These are phyloP conservation scores for Lyophyllum semitale DNA, from an alignment of 768 basidiomycete species.

Conservation along the genomic window DNA sequence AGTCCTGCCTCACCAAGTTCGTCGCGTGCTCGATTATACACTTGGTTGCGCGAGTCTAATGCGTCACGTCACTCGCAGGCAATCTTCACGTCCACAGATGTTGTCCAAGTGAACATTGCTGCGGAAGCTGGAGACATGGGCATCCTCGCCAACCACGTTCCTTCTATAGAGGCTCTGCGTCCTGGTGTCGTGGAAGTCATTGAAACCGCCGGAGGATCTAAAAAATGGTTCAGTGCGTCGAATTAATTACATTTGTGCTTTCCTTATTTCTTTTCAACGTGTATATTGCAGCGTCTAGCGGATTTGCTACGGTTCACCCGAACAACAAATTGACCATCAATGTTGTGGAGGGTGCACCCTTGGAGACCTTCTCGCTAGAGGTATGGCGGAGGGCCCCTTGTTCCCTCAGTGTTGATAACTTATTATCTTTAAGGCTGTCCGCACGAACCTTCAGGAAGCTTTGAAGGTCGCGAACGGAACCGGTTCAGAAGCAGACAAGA, in stretches of 20 bases:
- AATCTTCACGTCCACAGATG: conserved; percentile 88
- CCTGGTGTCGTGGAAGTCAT: conserved; percentile 95
- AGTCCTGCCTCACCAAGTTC: conserved; percentile 93
- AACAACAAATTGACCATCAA: conserved; percentile 97
- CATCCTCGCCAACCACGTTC: conserved; percentile 97
- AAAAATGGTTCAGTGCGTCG: conserved; percentile 96
- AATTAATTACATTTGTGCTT: background rate
- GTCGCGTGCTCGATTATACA: conserved; percentile 1
- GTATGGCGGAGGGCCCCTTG: conserved; percentile 44
- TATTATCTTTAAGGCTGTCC: conserved; percentile 68
- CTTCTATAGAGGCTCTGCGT: conserved; percentile 93
- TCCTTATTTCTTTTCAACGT: conserved; percentile 1
- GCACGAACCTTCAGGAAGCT: conserved; percentile 87
- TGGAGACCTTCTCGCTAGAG: conserved; percentile 90
- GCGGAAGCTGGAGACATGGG: conserved; percentile 98
- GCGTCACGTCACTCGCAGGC: conserved; percentile 51
- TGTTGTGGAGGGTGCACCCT: conserved; percentile 91
- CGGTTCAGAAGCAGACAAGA: conserved; percentile 91
- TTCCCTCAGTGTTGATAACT: background rate
- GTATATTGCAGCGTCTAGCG: conserved; percentile 74
- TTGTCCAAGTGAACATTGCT: conserved; percentile 93
- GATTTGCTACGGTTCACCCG: conserved; percentile 97
- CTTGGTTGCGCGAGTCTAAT: background rate
- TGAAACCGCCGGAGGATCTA: conserved; percentile 71
- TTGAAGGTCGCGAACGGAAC: conserved; percentile 76